Conservation (phyloP, 129 eudicot genomes). For the Pittosporum tobira region DNA sequence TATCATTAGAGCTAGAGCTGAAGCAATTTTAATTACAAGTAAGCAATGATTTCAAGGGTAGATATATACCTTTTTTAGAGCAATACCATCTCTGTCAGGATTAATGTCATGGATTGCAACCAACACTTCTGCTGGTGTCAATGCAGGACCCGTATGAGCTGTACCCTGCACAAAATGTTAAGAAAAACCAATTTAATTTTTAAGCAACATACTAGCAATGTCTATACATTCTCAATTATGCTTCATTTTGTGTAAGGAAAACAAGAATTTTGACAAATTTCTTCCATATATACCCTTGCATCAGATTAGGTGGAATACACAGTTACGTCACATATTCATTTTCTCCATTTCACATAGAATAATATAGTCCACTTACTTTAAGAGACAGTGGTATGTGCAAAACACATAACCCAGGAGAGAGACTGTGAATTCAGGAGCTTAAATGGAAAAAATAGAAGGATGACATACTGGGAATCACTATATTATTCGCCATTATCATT, state of each 20-base stretch:
- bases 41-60: background rate
- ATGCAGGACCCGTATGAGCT: conserved; percentile 92
- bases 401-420: no score
- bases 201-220: no score
- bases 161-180: conserved; percentile 58
- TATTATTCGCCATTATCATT: no score
- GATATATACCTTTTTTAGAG: conserved; percentile 69
- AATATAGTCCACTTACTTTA: no score
- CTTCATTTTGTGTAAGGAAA: no score
- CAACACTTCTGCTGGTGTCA: conserved; percentile 93
- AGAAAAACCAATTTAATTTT: no score
- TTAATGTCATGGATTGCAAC: conserved; percentile 88
- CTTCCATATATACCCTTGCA: background rate
- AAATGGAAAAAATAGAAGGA: background rate
- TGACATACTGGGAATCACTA: background rate
- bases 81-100: conserved; percentile 82
- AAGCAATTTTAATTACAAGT: no score
- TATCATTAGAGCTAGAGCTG: no score
- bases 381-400: background rate
- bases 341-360: background rate
- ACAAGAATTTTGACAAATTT: background rate
- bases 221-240: no score
- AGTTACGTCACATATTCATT: background rate
- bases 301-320: background rate
- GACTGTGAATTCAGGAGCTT: background rate